phyloP scores from a whole-genome alignment of 1,284 basidiomycete species.

The Gomphus sp. region DNA sequence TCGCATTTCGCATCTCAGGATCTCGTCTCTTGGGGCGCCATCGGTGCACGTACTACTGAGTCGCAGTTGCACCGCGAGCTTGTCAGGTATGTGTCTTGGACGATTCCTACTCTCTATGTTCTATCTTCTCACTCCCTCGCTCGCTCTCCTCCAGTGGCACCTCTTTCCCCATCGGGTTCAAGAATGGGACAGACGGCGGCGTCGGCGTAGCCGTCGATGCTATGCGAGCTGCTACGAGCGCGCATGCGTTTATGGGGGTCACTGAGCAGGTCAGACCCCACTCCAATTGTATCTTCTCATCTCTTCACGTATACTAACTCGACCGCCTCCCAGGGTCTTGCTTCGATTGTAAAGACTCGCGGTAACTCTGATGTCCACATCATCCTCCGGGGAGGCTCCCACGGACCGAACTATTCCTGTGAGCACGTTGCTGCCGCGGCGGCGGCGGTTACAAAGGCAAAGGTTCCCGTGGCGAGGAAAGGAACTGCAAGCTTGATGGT shows the following conservation, averaged over 20 bases:
- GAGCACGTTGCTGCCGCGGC: slow-evolving; percentile 72
- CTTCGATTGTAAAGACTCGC: slow-evolving; percentile 26
- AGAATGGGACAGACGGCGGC: slow-evolving; percentile 96
- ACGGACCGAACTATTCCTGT: slow-evolving; percentile 52
- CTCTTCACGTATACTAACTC: too few relatives aligned
- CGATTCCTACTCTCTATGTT: slow-evolving; percentile 67
- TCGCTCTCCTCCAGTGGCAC: neutral
- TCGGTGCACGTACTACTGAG: too few relatives aligned
- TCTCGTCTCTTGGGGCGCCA: slow-evolving; percentile 23
- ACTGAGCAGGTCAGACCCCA: too few relatives aligned
- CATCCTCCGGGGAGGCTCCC: too few relatives aligned
- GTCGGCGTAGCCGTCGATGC: slow-evolving; percentile 27
- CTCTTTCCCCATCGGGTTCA: slow-evolving; percentile 59
- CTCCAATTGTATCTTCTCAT: too few relatives aligned
- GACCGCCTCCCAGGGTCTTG: slow-evolving; percentile 61
- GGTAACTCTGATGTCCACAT: too few relatives aligned
- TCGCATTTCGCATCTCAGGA: slow-evolving; percentile 22
- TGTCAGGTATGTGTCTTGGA: slow-evolving; percentile 17
- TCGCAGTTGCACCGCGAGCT: too few relatives aligned
- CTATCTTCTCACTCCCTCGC: slow-evolving; percentile 26
- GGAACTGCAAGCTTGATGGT: slow-evolving; percentile 76
- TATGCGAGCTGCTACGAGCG: too few relatives aligned
- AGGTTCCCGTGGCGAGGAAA: slow-evolving; percentile 19
- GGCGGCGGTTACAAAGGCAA: slow-evolving; percentile 63
- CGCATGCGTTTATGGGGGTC: too few relatives aligned